These are phyloP conservation scores for Westerdykella ornata DNA, from an alignment of 2,329 filamentous ascomycete species.

Conservation along the genomic window DNA sequence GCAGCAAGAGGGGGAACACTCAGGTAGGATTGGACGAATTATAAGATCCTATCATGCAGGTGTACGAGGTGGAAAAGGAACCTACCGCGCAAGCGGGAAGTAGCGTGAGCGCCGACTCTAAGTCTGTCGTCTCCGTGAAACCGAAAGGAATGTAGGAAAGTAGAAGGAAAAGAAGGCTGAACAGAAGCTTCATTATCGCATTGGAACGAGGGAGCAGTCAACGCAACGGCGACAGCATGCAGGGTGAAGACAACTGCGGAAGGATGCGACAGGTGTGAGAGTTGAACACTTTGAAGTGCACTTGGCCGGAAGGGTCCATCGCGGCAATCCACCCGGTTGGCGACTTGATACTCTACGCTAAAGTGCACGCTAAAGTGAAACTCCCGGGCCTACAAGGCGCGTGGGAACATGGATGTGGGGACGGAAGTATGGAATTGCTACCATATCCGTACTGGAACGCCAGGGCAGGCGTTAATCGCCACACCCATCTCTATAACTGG, in stretches of 20 bases:
- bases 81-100: constrained; percentile 9
- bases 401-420: too few relatives aligned
- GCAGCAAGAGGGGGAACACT: not conserved
- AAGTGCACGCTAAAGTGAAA: too few relatives aligned
- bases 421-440: too few relatives aligned
- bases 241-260: constrained; percentile 1
- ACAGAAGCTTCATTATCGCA: constrained; percentile 7
- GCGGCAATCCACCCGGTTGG: too few relatives aligned
- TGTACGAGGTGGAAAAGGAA: not conserved
- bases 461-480: too few relatives aligned
- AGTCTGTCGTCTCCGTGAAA: constrained; percentile 2
- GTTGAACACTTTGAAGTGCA: not conserved
- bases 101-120: constrained; percentile 1
- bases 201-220: not conserved
- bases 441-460: too few relatives aligned
- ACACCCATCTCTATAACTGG: too few relatives aligned
- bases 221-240: not conserved
- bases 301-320: too few relatives aligned
- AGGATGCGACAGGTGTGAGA: not conserved
- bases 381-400: too few relatives aligned
- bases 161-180: constrained; percentile 8
- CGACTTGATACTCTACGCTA: too few relatives aligned
- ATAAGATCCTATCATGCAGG: too few relatives aligned
- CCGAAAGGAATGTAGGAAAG: constrained; percentile 5
- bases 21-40: too few relatives aligned